A percentile compares a stretch with the other conserved stretches of the same genome.
phyloP scores from a whole-genome alignment of 1,284 basidiomycete genomes.

The Leccinum solheimii region DNA sequence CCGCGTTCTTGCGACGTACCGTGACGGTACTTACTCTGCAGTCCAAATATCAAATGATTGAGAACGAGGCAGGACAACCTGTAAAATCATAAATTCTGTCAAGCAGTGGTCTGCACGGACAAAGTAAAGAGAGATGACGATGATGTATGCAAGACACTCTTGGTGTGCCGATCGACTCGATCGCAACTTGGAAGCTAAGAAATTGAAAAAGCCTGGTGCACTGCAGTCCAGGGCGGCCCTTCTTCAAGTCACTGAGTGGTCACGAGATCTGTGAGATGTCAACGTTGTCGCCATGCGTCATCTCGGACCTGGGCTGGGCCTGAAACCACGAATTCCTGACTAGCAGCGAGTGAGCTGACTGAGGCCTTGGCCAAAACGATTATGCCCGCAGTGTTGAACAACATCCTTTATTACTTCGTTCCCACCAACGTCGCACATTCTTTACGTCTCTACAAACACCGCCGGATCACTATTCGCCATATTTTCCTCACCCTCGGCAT shows the following conservation, averaged over 20 bases:
- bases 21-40: neutral
- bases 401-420: neutral
- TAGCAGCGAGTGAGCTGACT: neutral
- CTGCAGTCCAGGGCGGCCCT: too few relatives aligned
- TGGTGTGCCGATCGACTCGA: neutral
- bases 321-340: neutral
- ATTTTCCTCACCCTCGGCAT: constrained; percentile 27
- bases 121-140: neutral
- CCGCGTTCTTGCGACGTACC: neutral
- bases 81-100: neutral
- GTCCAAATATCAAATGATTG: neutral
- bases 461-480: constrained; percentile 34
- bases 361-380: neutral
- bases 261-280: neutral
- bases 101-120: neutral
- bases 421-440: neutral
- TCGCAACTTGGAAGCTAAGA: neutral
- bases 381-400: neutral
- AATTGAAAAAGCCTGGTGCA: too few relatives aligned
- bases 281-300: neutral
- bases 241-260: too few relatives aligned
- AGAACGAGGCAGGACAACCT: neutral
- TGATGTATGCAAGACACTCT: neutral
- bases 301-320: neutral
- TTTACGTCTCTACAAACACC: constrained; percentile 8